Base-by-base conservation (phyloP, 257 asterid species). In the Scutellaria barbata region DNA sequence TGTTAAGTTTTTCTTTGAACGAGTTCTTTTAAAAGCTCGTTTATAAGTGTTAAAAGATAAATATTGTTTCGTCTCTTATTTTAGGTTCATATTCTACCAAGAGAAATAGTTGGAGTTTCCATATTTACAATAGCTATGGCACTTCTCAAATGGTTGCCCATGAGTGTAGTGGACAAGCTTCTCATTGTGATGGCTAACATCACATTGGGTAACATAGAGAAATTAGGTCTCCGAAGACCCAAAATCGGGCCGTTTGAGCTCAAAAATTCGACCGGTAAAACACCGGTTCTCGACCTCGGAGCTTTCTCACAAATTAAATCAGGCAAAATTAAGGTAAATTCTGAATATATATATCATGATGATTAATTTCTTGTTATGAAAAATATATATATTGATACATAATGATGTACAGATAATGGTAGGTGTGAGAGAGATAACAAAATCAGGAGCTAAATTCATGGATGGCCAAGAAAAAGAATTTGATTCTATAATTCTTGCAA, bases 281-380 rank as follows among this genome's bases (percentile, higher is more conserved):
- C 96, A 1, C 98, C 97, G 0, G 96, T 94, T 5, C 88, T 94
- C 11, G 98, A 94, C 35, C 88, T 82, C 1, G 97, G 98, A 18
- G 96, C 92, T 33, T 65, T 94, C 18, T 71, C 89, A 0, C 92
- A 70, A 53, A 89, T 94, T 25, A 86, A 78, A 83, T 58, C 88
- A 0, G 90, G 91, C 0, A 89, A 87, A 77, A 90, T 93, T 42
- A 88, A 86, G 97, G 97, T 89, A 76, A 50, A 11, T 20, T 10
- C 14, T 39, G 48, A 60, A 39, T 1, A 20, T 5, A 25, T 47
- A n/a, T 30, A 30, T 22, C 25, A 22, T 22, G 1, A 30, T 30
- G 35, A 30, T 30, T 30, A 30, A 30, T 30, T 30, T 30, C 35
- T 30, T 30, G 35, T 30, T 4, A 30, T 30, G 35, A 30, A 30